These are phyloP conservation scores for Pleurotus eryngii DNA, from an alignment of 768 basidiomycete genomes.

Conservation along the genomic window DNA sequence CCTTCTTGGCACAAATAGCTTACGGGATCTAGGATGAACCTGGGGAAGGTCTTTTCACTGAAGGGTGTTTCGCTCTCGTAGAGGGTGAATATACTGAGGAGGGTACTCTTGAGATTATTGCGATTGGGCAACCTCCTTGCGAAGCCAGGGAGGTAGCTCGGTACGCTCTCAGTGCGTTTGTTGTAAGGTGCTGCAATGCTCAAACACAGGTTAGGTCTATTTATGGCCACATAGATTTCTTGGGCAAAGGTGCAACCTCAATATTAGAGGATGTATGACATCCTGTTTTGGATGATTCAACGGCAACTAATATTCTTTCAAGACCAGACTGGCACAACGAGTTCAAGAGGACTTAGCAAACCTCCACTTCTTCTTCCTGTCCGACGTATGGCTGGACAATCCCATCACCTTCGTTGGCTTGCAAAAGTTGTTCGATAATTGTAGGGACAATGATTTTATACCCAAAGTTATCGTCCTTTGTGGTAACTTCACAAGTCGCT, in stretches of 20 bases:
- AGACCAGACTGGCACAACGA: constrained; percentile 63
- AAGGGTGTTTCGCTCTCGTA: constrained; percentile 91
- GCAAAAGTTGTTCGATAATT: constrained; percentile 84
- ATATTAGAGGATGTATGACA: constrained; percentile 80
- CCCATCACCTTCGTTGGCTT: constrained; percentile 78
- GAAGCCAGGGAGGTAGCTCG: constrained; percentile 83
- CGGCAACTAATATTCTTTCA: constrained; percentile 5
- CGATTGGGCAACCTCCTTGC: constrained; percentile 96
- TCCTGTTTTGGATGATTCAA: not conserved
- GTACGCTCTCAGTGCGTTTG: constrained; percentile 34
- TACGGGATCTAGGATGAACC: constrained; percentile 63
- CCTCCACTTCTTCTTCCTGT: constrained; percentile 87
- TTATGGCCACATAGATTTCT: constrained; percentile 95
- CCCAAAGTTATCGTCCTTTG: constrained; percentile 90
- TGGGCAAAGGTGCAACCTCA: constrained; percentile 92
- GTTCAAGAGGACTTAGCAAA: constrained; percentile 70
- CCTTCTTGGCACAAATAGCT: constrained; percentile 14
- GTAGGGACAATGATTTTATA: constrained; percentile 81
- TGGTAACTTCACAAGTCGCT: constrained; percentile 89
- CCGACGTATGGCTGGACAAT: constrained; percentile 95
- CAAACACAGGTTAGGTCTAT: constrained; percentile 58
- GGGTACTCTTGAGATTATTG: constrained; percentile 81
- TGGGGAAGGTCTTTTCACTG: constrained; percentile 93
- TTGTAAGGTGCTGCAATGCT: not conserved
- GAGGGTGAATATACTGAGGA: constrained; percentile 98